Evolutionary conservation across 768 basidiomycete species (phyloP), one percentile per base, ranked within the genome.

Genomic region (Lactifluus echinatus): DNA sequence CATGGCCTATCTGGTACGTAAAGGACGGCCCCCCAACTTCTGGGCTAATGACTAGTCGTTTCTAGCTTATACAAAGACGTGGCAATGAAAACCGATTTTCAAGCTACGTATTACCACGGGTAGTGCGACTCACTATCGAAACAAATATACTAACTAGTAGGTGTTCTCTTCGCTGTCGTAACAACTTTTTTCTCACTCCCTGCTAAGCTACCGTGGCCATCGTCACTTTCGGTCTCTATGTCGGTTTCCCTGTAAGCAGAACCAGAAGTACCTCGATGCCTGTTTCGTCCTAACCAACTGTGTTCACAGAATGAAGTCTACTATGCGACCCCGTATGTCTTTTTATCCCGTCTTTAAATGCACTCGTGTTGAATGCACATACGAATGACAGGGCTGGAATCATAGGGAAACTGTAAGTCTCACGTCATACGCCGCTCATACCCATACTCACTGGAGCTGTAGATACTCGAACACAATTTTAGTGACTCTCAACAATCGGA

Each of bases 61-160:
- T 44, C 2, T 11, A 59, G 57, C 47, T 59, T 17, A 34, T 46
- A 12, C 39, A 23, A 29, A 31, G 6, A 15, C 47, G 33, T 0
- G 8, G 19, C 0, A 34, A 31, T 29, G 59, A 55, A 2, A 15
- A 43, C 5, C 37, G 28, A 8, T 28, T 12, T 31, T 37, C 48
- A 19, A 37, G 3, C 15, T 45, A 66, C 31, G 21, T 66, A 14
- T 40, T 68, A 4, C 48, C 56, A 1, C 57, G 66, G 2, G 49
- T 68, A 2, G 64, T 68, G 8, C 64, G 63, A 10, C 42, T 68
- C 21, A 65, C 66, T 4, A 42, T 68, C 19, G 67, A 68, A 57
- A 66, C 67, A 1, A 68, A 67, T 43, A 11, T 48, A 1, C 48
- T 67, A 42, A 21, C 63, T 56, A 28, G 62, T 60, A 14, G 31